phyloP scores from a whole-genome alignment of 2,329 filamentous ascomycete genomes.

The Epicoccum nigrum region DNA sequence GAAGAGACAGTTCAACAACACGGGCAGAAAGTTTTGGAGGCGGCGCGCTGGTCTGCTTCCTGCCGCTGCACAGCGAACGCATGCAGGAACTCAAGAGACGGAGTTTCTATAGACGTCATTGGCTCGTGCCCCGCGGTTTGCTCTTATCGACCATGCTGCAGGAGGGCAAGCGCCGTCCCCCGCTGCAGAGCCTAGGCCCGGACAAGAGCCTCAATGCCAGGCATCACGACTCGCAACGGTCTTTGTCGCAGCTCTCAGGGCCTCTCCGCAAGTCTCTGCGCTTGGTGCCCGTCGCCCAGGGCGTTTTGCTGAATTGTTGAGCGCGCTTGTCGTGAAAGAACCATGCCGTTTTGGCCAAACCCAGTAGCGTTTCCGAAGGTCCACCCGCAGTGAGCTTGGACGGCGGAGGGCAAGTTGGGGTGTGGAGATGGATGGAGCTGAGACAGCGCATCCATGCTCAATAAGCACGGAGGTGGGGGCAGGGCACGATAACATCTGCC shows the following conservation, averaged over 20 bases:
- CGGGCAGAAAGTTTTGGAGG: conserved; percentile 23
- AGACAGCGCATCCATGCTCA: conserved; percentile 17
- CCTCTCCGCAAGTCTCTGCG: conserved; percentile 13
- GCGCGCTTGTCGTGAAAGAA: conserved; percentile 30
- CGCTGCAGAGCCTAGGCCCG: conserved; percentile 12
- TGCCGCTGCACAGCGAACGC: conserved; percentile 24
- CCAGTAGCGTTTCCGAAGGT: conserved; percentile 21
- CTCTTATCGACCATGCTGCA: conserved; percentile 31
- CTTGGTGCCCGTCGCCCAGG: conserved; percentile 4
- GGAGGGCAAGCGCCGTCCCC: conserved; percentile 8
- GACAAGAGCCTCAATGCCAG: conserved; percentile 13
- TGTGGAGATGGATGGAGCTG: conserved; percentile 19
- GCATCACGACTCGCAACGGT: conserved; percentile 15
- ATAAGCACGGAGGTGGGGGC: conserved; percentile 4
- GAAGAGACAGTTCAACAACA: conserved; percentile 17
- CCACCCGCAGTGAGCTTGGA: conserved; percentile 16
- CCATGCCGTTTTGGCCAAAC: conserved; percentile 23
- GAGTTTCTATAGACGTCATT: conserved; percentile 34
- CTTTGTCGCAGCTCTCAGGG: conserved; percentile 12
- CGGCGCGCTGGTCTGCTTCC: conserved; percentile 25
- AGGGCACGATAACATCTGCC: neutral
- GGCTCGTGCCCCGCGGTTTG: conserved; percentile 31
- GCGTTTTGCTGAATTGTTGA: conserved; percentile 32
- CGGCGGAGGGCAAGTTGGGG: conserved; percentile 10
- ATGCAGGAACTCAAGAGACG: conserved; percentile 43